phyloP scores from a whole-genome alignment of 352 stramenopile genomes.

The Globisporangium lucens region DNA sequence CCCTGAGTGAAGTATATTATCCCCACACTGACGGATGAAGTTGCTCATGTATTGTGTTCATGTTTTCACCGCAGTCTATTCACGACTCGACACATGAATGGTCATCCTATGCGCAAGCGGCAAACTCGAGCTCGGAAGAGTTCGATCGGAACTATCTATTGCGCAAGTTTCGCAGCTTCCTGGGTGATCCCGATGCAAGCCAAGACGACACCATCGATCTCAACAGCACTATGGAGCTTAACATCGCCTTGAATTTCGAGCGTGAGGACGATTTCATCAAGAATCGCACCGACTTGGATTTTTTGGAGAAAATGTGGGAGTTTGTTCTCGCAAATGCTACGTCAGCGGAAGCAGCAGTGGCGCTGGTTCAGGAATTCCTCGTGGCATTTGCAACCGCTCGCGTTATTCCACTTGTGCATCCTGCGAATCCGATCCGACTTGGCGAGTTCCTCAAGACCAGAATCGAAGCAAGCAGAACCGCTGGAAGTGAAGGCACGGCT shows the following conservation, averaged over 20 bases:
- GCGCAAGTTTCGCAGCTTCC: slow-evolving; percentile 8
- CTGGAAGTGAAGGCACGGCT: neutral
- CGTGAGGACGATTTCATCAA: neutral
- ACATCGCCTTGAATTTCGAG: slow-evolving; percentile 13
- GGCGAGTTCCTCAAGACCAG: slow-evolving; percentile 11
- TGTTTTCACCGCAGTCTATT: neutral
- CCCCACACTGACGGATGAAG: neutral
- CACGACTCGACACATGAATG: slow-evolving; percentile 3
- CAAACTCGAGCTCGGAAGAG: neutral
- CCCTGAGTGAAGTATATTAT: neutral
- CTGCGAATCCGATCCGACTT: slow-evolving; percentile 14
- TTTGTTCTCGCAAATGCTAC: slow-evolving; percentile 13
- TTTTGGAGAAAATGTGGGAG: slow-evolving; percentile 20
- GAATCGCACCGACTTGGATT: slow-evolving; percentile 15
- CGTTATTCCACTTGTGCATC: slow-evolving; percentile 15
- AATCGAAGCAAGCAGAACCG: neutral
- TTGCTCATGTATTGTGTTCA: neutral
- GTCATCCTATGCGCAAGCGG: neutral
- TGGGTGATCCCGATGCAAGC: slow-evolving; percentile 5
- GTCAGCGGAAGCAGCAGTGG: slow-evolving; percentile 2
- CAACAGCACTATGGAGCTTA: slow-evolving; percentile 20
- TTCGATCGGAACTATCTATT: neutral
- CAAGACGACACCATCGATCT: slow-evolving; percentile 6
- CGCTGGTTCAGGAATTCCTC: slow-evolving; percentile 13
- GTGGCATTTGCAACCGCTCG: slow-evolving; percentile 7